Base-by-base conservation (phyloP, 2,329 filamentous ascomycete genomes). In the Xylariaceae sp. region DNA sequence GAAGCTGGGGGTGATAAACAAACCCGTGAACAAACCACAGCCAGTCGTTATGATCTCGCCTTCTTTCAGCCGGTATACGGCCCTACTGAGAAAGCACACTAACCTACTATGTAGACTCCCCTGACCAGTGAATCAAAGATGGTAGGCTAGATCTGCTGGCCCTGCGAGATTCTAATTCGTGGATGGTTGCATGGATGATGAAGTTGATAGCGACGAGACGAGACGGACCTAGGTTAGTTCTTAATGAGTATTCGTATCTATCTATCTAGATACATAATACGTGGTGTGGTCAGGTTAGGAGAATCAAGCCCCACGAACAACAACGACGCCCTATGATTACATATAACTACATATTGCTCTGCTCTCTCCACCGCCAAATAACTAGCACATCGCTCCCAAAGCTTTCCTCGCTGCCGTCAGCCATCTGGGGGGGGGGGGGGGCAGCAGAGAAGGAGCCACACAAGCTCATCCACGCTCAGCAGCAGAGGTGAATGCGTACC, bases 141-240 rank as follows among this genome's bases (percentile, higher is more conserved):
- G 30, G 40, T 39, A 34, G 40, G 34, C 32, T 48, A 40, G 40
- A 26, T 9, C 44, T 37, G 35, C 35, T 11, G 19, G 19, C 34
- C 55, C 46, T 26, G 54, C 49, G 30, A 26, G 5, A 30, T 50
- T 37, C 48, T 11, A 5, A 57, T 57, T 57, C 49, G 55, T 35
- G 11, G 3, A 48, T 2, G n/a, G 39, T 26, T 52, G 47, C 47
- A 54, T 51, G 44, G 47, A 53, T 42, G 48, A 51, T 45, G 54
- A 19, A 19, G 32, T 6, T 37, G 12, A 31, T 46, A 9, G 29
- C 9, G 50, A 27, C 34, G 40, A 51, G 47, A 49, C 51, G 42
- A 54, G 44, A 31, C 50, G 35, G 43, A 43, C 51, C 41, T 34
- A 19, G 19, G 19, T 19, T 19, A 19, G 19, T 19, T 19, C 19